A percentile compares a stretch with the other conserved stretches of the same genome.
Conservation (phyloP, 176 grass and related monocot species). For the Pharus latifolius region DNA sequence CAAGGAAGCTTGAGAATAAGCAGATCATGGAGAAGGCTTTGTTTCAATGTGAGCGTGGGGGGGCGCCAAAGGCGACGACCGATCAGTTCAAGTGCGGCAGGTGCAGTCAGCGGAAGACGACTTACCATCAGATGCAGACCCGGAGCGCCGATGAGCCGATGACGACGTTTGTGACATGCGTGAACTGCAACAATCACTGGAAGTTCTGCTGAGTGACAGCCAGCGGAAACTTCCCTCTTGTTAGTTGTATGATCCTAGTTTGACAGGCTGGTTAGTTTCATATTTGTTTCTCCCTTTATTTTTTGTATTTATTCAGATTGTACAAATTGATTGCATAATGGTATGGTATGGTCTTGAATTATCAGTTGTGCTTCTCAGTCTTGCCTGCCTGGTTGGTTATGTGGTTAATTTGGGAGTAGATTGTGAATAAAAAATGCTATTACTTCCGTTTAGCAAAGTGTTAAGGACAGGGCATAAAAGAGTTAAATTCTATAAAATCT, state of each 20-base stretch:
- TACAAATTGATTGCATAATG: neutral
- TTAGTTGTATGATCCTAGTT: neutral
- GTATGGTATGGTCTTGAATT: neutral
- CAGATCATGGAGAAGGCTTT: conserved; percentile 49
- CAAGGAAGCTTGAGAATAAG: conserved; percentile 32
- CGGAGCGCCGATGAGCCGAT: conserved; percentile 44
- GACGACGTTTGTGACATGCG: conserved; percentile 43
- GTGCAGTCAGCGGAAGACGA: conserved; percentile 42
- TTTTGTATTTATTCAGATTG: neutral
- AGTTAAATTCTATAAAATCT: too few relatives aligned
- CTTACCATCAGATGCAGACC: conserved; percentile 43
- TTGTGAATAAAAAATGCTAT: too few relatives aligned
- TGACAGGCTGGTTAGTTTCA: neutral
- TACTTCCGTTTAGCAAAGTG: too few relatives aligned
- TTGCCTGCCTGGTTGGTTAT: too few relatives aligned
- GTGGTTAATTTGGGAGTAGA: too few relatives aligned
- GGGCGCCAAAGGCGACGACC: conserved; percentile 39
- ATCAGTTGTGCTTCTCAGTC: neutral
- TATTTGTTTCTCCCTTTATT: neutral
- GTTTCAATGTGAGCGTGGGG: conserved; percentile 32
- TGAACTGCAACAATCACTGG: conserved; percentile 60
- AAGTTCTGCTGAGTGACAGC: conserved; percentile 36
- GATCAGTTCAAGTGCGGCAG: conserved; percentile 50
- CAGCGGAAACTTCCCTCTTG: neutral
- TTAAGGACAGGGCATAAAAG: too few relatives aligned